Percentiles rank a stretch among this genome's conserved stretches.
Evolutionary conservation across 2,329 filamentous ascomycete species (phyloP).

Genomic region (Colletotrichum zoysiae): DNA sequence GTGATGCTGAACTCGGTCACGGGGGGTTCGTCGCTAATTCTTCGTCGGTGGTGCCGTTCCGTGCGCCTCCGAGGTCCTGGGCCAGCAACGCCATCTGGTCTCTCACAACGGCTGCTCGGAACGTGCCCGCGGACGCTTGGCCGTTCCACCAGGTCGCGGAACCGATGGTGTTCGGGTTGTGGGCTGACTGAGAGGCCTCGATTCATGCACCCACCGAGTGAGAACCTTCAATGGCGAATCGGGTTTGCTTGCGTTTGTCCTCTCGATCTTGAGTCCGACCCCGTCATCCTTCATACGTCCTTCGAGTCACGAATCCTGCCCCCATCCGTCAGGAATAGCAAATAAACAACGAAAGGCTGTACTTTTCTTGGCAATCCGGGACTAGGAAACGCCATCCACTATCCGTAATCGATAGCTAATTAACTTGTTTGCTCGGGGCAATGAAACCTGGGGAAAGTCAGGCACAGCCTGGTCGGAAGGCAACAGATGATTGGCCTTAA

Average conservation of each 20-base stretch:
- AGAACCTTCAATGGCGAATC: background rate
- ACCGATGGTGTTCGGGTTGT: background rate
- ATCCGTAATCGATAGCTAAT: background rate
- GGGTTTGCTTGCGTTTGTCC: background rate
- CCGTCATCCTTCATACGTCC: background rate
- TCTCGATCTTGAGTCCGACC: background rate
- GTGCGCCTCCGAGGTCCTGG: background rate
- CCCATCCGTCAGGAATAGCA: background rate
- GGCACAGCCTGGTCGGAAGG: slow-evolving; percentile 4
- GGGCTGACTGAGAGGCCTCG: background rate
- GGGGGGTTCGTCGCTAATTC: slow-evolving; percentile 27
- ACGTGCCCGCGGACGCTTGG: slow-evolving; percentile 15
- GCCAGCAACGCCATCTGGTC: slow-evolving; percentile 12
- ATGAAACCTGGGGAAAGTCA: slow-evolving; percentile 32
- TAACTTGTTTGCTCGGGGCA: slow-evolving; percentile 12
- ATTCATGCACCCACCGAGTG: slow-evolving; percentile 3
- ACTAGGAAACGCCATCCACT: background rate
- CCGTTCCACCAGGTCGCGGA: slow-evolving; percentile 6
- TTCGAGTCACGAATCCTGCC: background rate
- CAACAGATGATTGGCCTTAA: slow-evolving; percentile 14
- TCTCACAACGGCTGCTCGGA: slow-evolving; percentile 14
- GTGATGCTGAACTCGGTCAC: slow-evolving; percentile 10
- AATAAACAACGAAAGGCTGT: background rate
- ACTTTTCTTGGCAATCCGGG: background rate
- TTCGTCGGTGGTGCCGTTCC: slow-evolving; percentile 29